Base-by-base conservation (phyloP, 176 grass and related monocot species). In the Oryza brachyantha region DNA sequence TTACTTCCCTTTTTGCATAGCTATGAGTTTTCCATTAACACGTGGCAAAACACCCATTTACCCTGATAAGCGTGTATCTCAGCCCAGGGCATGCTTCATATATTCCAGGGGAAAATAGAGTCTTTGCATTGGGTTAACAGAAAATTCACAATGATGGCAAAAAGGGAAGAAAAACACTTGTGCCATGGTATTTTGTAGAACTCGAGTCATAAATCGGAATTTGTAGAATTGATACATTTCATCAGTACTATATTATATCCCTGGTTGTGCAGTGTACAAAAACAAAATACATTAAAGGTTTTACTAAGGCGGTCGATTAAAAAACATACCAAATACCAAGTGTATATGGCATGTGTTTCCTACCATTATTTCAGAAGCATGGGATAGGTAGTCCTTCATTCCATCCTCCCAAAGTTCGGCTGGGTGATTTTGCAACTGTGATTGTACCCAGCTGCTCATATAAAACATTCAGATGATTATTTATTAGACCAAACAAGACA, bases 391-490 rank as follows among this genome's bases (percentile, higher is more conserved):
- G 70, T 98, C 90, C 48, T 62, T 87, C 1, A 93, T 13, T 48
- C 96, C 96, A 13, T 94, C 96, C 63, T 94, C 92, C 96, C 96
- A 98, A 50, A 98, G 84, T 78, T 98, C 96, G 24, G 86, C 75
- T 41, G 85, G 96, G 83, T 98, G 90, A 36, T 91, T 87, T 67
- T 98, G 77, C 60, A 94, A 83, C 70, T 98, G 96, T 50, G 35
- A 85, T 73, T 94, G 89, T 67, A 98, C 87, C 96, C 96, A 98
- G 38, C 96, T 98, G 92, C 66, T 76, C 71, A 77, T 41, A 80
- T 37, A 59, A 58, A 60, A 88, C 46, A 69, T 14, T 21, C 27
- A 70, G 7, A 78, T 77, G 31, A 72, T 50, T 65, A 41, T 27
- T 57, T 37, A 79, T 35, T 66, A 32, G 31, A 57, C 41, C 39